Evolutionary conservation across 2,329 filamentous ascomycete species (phyloP), one percentile per base, ranked within the genome.

Genomic region (Colletotrichum chlorophyti): DNA sequence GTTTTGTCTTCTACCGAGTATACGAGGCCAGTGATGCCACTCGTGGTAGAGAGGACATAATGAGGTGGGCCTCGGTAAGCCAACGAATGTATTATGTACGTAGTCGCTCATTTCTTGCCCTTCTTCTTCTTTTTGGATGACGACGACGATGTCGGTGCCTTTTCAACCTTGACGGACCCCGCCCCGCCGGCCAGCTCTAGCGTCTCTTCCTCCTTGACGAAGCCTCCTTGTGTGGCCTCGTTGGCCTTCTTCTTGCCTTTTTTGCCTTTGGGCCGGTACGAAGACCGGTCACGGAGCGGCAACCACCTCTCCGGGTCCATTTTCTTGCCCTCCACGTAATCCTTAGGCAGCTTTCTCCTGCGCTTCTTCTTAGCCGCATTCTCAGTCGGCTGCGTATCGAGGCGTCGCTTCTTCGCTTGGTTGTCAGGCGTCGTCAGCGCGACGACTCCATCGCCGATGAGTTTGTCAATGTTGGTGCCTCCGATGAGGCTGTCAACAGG

Each of bases 281-380:
- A 91, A 66, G 91, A 95, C 55, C 95, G 84, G 72, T 99, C 95
- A 49, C 90, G 87, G 68, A 98, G 80, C 11, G 95, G 94, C 60
- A 99, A 76, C 95, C 95, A 99, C 62, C 95, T 83, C 75, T 99
- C 95, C 0, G 92, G 88, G 72, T 99, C 95, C 29, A 91, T 84
- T 64, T 87, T 88, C 79, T 93, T 96, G 65, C 83, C 85, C 49
- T 91, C 84, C 58, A 92, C 91, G 68, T 86, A 91, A 67, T 88
- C 83, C 74, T 91, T 91, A 27, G 90, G 90, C 67, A 91, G 78
- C 65, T 84, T 85, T 54, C 79, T 83, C 70, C 83, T 79, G 67
- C 83, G 84, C 69, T 85, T 86, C 59, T 83, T 77, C 29, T 53
- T 48, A 15, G 27, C 31, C 8, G 73, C 24, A 65, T 64, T 34